A percentile compares a stretch with the other conserved stretches of the same genome.
phyloP scores from a whole-genome alignment of 1,284 basidiomycete genomes.

The Ceratobasidium sp. region DNA sequence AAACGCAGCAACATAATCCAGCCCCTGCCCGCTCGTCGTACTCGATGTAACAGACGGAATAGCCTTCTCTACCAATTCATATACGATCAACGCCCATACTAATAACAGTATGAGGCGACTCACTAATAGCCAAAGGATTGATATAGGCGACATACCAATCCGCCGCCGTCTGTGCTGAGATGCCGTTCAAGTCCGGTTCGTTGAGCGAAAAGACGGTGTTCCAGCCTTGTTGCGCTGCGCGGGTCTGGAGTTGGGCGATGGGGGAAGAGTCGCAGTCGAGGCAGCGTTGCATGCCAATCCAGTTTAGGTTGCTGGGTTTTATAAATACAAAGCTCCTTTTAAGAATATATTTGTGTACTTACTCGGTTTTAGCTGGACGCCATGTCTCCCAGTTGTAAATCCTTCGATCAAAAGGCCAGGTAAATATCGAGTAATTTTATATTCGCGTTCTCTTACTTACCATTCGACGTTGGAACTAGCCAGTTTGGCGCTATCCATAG shows the following conservation, averaged over 20 bases:
- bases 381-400: constrained; percentile 39
- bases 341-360: neutral
- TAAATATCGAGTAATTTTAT: neutral
- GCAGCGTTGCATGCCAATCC: constrained; percentile 17
- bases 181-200: constrained; percentile 33
- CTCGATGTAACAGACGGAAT: constrained; percentile 36
- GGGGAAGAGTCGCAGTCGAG: constrained; percentile 30
- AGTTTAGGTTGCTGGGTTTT: constrained; percentile 5
- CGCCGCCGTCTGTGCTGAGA: neutral
- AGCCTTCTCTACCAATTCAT: constrained; percentile 20
- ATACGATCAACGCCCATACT: no score
- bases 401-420: neutral
- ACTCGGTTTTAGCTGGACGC: constrained; percentile 25
- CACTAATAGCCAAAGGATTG: constrained; percentile 33
- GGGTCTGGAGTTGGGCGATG: constrained; percentile 24
- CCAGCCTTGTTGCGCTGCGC: constrained; percentile 21
- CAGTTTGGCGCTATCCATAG: neutral
- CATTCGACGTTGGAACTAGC: constrained; percentile 28
- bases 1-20: constrained; percentile 8
- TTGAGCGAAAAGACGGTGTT: constrained; percentile 36
- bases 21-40: constrained; percentile 8
- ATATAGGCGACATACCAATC: constrained; percentile 7
- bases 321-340: neutral
- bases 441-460: neutral
- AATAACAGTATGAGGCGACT: neutral